Conservation (phyloP, 345 rosid species). For the Eucalyptus erythrocorys region DNA sequence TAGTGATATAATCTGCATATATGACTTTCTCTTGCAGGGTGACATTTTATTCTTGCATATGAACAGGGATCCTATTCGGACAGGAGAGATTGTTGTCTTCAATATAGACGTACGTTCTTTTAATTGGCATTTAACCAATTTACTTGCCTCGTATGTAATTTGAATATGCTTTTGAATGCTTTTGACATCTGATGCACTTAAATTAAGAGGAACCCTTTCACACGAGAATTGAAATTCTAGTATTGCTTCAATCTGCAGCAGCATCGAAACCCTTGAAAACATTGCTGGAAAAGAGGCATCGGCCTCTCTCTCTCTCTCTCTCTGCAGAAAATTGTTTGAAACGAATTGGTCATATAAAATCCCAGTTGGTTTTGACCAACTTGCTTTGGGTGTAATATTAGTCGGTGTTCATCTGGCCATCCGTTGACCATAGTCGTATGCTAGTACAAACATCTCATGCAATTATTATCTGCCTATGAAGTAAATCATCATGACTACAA, state of each 20-base stretch:
- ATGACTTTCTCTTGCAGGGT: slow-evolving; percentile 42
- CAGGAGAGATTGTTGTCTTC: slow-evolving; percentile 96
- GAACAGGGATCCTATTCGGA: slow-evolving; percentile 85
- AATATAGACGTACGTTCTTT: slow-evolving; percentile 46
- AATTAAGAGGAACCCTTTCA: not conserved
- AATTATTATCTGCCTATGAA: not conserved
- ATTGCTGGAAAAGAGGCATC: not conserved
- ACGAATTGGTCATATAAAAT: not conserved
- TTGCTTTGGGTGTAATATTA: not conserved
- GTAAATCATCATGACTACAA: not conserved
- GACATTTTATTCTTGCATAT: slow-evolving; percentile 89
- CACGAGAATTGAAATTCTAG: not conserved
- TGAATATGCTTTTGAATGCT: not conserved
- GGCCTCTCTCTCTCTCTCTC: not conserved
- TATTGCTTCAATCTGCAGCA: not conserved
- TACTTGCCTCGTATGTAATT: not conserved
- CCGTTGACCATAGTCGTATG: not conserved
- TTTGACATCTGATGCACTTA: not conserved
- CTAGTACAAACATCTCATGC: not conserved
- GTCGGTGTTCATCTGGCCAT: not conserved
- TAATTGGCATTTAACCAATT: not conserved
- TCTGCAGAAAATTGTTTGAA: not conserved
- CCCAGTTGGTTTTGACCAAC: not conserved
- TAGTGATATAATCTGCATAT: not conserved
- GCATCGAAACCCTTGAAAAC: not conserved